Evolutionary conservation across 352 stramenopile genomes (phyloP).

Genomic region (Peronospora farinosa): DNA sequence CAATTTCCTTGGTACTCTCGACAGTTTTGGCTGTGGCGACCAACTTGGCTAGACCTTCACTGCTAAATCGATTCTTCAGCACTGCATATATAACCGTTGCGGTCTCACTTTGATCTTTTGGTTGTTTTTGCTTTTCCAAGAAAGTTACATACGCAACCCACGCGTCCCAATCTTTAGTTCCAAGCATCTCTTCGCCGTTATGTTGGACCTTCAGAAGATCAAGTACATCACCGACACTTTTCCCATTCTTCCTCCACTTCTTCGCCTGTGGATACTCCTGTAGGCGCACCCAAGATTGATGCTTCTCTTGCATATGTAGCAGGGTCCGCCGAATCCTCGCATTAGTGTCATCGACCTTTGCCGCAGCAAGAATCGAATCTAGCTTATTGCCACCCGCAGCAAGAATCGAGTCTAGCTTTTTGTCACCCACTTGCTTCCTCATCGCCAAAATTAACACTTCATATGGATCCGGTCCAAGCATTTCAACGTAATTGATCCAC

Average conservation of each 20-base stretch:
- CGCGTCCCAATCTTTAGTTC: background rate
- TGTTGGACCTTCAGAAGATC: background rate
- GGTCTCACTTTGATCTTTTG: background rate
- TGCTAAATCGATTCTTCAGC: background rate
- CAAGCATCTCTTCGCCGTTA: background rate
- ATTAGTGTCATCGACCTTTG: background rate
- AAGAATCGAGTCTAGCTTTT: background rate
- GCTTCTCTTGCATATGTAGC: too few relatives aligned
- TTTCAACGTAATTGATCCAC: too few relatives aligned
- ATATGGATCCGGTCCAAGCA: too few relatives aligned
- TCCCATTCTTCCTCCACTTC: too few relatives aligned
- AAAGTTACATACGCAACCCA: background rate
- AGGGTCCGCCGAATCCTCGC: background rate
- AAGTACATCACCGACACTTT: slow-evolving; percentile 3
- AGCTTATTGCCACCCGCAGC: background rate
- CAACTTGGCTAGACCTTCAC: background rate
- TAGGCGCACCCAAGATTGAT: too few relatives aligned
- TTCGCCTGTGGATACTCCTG: too few relatives aligned
- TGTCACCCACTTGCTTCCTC: too few relatives aligned
- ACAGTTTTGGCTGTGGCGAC: too few relatives aligned
- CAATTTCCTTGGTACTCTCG: background rate
- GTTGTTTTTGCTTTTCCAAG: background rate
- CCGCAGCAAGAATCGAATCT: background rate
- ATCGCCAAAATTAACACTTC: too few relatives aligned
- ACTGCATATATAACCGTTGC: background rate